phyloP scores from a whole-genome alignment of 75 land plant genomes.

The Picea glauca region DNA sequence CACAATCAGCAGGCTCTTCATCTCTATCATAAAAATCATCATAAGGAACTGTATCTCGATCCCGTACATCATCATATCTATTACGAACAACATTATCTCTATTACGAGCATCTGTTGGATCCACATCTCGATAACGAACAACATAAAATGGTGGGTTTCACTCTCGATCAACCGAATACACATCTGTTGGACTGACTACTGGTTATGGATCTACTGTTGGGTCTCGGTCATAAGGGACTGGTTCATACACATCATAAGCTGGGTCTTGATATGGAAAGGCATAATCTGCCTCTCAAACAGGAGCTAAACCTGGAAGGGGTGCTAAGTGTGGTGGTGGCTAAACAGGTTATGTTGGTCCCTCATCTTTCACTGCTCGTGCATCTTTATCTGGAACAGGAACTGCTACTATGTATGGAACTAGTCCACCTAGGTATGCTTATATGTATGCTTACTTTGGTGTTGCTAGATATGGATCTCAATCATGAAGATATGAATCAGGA shows the following conservation, averaged over 20 bases:
- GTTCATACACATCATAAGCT: not conserved
- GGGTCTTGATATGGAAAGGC: not conserved
- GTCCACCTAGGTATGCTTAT: not conserved
- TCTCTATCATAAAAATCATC: too few species aligned
- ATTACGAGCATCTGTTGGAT: too few species aligned
- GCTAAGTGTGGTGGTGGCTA: too few species aligned
- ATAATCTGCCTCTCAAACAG: too few species aligned
- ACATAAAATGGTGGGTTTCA: not conserved
- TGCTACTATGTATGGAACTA: not conserved
- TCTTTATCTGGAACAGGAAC: not conserved
- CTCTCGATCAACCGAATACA: not conserved
- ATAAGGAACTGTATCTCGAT: too few species aligned
- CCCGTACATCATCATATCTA: too few species aligned
- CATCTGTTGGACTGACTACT: not conserved
- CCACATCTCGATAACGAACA: not conserved
- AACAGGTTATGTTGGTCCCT: too few species aligned
- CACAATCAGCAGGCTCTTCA: too few species aligned
- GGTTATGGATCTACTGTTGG: not conserved
- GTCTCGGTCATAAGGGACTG: not conserved
- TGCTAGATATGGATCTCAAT: not conserved
- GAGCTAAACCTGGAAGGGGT: too few species aligned
- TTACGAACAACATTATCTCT: too few species aligned
- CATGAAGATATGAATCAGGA: not conserved
- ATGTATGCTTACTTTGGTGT: not conserved
- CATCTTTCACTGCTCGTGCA: too few species aligned